Conservation (phyloP, 768 basidiomycete species). For the Russula brevipes region DNA sequence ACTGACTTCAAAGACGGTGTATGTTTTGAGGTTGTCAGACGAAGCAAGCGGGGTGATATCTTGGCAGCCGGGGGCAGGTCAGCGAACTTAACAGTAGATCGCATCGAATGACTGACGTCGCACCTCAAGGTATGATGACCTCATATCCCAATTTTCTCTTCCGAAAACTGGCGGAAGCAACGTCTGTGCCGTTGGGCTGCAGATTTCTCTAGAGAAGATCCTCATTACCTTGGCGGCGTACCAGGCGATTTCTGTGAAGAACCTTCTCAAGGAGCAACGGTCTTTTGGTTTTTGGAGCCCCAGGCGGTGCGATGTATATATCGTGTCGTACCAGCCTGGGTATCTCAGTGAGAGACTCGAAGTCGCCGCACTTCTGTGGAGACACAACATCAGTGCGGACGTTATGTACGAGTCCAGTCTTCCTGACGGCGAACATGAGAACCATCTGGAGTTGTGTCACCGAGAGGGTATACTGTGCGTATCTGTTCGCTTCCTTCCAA, state of each 20-base stretch:
- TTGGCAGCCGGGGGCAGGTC: slow-evolving; percentile 81
- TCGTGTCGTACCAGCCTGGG: slow-evolving; percentile 73
- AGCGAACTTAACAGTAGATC: slow-evolving; percentile 22
- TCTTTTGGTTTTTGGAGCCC: slow-evolving; percentile 90
- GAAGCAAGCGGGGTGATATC: slow-evolving; percentile 60
- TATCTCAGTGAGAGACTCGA: slow-evolving; percentile 74
- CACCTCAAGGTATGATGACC: slow-evolving; percentile 59
- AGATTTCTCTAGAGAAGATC: slow-evolving; percentile 77
- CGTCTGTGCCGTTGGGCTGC: slow-evolving; percentile 65
- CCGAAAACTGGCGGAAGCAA: slow-evolving; percentile 49
- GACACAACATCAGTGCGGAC: slow-evolving; percentile 77
- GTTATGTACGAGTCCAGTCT: slow-evolving; percentile 80
- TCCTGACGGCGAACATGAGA: slow-evolving; percentile 57
- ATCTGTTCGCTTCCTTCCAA: neutral
- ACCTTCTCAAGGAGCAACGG: slow-evolving; percentile 67
- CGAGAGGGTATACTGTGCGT: slow-evolving; percentile 79
- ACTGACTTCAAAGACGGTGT: slow-evolving; percentile 74
- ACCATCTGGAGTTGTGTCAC: slow-evolving; percentile 59
- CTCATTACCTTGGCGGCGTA: slow-evolving; percentile 61
- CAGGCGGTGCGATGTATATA: slow-evolving; percentile 82
- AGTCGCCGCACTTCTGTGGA: slow-evolving; percentile 71
- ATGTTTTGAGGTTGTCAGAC: slow-evolving; percentile 66
- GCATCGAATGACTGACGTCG: neutral
- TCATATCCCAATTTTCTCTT: slow-evolving; percentile 57
- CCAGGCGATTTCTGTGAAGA: slow-evolving; percentile 61